Evolutionary conservation across 2,329 filamentous ascomycete species (phyloP).

Genomic region (Ceratocystis diversiconidia): DNA sequence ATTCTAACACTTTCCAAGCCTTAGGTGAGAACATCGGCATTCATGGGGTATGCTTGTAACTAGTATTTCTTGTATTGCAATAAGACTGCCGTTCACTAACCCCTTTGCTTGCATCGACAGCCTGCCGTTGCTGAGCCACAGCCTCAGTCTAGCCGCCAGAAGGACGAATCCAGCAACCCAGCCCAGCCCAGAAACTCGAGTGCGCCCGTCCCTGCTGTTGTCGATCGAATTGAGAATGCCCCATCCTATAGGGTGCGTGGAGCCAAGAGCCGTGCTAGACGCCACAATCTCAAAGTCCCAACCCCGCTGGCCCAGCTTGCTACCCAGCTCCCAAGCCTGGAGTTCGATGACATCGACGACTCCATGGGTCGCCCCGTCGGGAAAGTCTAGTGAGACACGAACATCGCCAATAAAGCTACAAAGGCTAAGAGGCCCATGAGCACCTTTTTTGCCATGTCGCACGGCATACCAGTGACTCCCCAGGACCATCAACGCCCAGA

Average conservation of each 20-base stretch:
- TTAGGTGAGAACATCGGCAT: not conserved
- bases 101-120: not conserved
- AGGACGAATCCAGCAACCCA: not conserved
- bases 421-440: constrained; percentile 89
- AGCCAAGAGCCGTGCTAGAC: too few relatives aligned
- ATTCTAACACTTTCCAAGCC: not conserved
- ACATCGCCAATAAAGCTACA: too few relatives aligned
- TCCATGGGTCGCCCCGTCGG: too few relatives aligned
- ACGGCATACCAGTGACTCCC: constrained; percentile 81
- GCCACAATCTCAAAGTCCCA: too few relatives aligned
- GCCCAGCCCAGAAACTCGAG: not conserved
- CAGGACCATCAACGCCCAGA: constrained; percentile 65
- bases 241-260: too few relatives aligned
- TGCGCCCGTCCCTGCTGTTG: not conserved
- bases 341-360: too few relatives aligned
- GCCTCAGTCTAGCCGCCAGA: constrained; percentile 3
- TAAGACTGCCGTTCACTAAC: not conserved
- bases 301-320: too few relatives aligned
- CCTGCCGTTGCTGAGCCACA: constrained; percentile 4
- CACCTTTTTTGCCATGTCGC: constrained; percentile 92
- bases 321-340: too few relatives aligned
- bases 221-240: constrained; percentile 27
- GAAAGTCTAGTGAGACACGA: too few relatives aligned
- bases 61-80: not conserved
- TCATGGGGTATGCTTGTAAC: not conserved